A percentile compares a stretch with the other conserved stretches of the same genome.
Evolutionary conservation across 371 early-diverging fungal genomes (phyloP).

Genomic region (Syncephalis fuscata): DNA sequence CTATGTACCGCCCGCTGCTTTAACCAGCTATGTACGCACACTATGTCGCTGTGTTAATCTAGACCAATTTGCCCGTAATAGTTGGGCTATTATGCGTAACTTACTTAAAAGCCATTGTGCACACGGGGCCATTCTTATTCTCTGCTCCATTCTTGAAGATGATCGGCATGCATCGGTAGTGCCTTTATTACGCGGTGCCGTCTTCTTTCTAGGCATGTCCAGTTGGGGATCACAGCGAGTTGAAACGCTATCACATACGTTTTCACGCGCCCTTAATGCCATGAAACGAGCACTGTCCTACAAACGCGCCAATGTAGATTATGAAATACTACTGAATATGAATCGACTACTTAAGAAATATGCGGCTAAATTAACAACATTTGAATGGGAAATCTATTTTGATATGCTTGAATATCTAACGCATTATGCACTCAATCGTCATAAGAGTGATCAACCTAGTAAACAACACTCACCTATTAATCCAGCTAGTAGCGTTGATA

Average conservation of each 20-base stretch:
- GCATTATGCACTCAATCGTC: slow-evolving; percentile 1
- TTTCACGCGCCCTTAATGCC: slow-evolving; percentile 15
- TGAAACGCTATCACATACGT: slow-evolving; percentile 13
- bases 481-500: too few species aligned
- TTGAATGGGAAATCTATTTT: slow-evolving; percentile 21
- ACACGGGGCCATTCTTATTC: slow-evolving; percentile 31
- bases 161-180: slow-evolving; percentile 11
- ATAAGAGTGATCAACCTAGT: slow-evolving; percentile 2
- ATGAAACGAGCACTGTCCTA: slow-evolving; percentile 13
- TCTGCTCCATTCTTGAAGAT: slow-evolving; percentile 29
- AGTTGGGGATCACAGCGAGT: slow-evolving; percentile 29
- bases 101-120: slow-evolving; percentile 47
- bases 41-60: slow-evolving; percentile 27
- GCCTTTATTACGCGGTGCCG: slow-evolving; percentile 26
- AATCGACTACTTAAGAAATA: slow-evolving; percentile 8
- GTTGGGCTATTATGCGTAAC: slow-evolving; percentile 42
- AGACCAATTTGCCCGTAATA: slow-evolving; percentile 14
- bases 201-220: slow-evolving; percentile 26
- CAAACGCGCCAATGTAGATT: slow-evolving; percentile 11
- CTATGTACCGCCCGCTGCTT: slow-evolving; percentile 36
- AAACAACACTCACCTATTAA: too few species aligned
- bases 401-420: slow-evolving; percentile 17
- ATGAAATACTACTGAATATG: slow-evolving; percentile 17
- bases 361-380: slow-evolving; percentile 7
- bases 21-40: slow-evolving; percentile 31